Evolutionary conservation across 2,329 filamentous ascomycete species (phyloP).

Genomic region (Iodosphaeria phyllophila): DNA sequence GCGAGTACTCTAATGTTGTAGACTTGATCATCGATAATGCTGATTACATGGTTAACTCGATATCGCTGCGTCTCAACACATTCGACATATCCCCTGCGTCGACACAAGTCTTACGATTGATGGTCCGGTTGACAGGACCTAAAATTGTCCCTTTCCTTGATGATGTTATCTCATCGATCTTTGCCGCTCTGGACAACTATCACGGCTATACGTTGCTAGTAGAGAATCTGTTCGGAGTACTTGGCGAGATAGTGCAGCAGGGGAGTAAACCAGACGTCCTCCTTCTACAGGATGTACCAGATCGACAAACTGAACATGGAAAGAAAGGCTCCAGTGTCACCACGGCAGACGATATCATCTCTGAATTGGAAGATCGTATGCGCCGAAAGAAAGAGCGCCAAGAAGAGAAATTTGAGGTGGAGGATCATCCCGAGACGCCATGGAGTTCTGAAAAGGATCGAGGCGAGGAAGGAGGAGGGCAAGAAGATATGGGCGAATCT

Average conservation of each 20-base stretch:
- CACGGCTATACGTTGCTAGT: slow-evolving; percentile 82
- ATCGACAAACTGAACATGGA: too few species aligned
- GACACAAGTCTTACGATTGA: slow-evolving; percentile 82
- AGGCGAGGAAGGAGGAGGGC: slow-evolving; percentile 14
- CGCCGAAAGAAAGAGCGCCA: slow-evolving; percentile 18
- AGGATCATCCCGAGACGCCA: slow-evolving; percentile 17
- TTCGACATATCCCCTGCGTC: slow-evolving; percentile 86
- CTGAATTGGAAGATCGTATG: slow-evolving; percentile 45
- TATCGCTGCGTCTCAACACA: slow-evolving; percentile 74
- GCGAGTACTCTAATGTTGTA: slow-evolving; percentile 55
- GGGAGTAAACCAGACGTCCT: slow-evolving; percentile 42
- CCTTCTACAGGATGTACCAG: slow-evolving; percentile 25
- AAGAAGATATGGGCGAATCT: slow-evolving; percentile 16
- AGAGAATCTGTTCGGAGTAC: slow-evolving; percentile 64
- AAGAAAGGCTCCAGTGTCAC: slow-evolving; percentile 15
- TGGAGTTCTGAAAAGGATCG: slow-evolving; percentile 15
- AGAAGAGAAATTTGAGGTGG: slow-evolving; percentile 13
- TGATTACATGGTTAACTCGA: slow-evolving; percentile 90
- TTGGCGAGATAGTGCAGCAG: slow-evolving; percentile 70
- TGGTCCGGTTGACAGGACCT: slow-evolving; percentile 74
- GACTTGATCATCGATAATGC: slow-evolving; percentile 77
- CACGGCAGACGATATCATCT: slow-evolving; percentile 25
- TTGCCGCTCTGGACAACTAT: slow-evolving; percentile 83
- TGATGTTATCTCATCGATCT: slow-evolving; percentile 79
- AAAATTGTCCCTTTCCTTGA: slow-evolving; percentile 73